Conservation (phyloP, 805 yeast species). For the Candida ortonii region DNA sequence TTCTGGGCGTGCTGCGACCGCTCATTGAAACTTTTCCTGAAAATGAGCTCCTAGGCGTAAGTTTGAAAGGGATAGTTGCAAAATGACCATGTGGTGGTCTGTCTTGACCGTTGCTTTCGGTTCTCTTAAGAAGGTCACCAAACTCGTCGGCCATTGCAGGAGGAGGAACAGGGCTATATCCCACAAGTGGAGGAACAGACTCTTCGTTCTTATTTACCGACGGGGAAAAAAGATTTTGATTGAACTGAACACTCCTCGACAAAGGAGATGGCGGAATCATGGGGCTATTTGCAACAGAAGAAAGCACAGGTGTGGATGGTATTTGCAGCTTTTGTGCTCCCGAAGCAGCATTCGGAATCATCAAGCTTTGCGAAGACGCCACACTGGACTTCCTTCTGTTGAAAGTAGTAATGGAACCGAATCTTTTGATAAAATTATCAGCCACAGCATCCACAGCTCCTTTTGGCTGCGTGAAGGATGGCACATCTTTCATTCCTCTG, state of each 20-base stretch:
- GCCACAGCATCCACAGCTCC: constrained; percentile 50
- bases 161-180: constrained; percentile 20
- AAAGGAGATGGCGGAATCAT: constrained; percentile 5
- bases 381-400: constrained; percentile 25
- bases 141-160: constrained; percentile 9
- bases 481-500: constrained; percentile 17
- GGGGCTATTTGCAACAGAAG: constrained; percentile 9
- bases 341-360: constrained; percentile 17
- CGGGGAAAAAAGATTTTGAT: constrained; percentile 14
- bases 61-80: constrained; percentile 18
- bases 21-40: constrained; percentile 8
- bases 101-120: constrained; percentile 6
- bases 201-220: no score
- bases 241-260: no score
- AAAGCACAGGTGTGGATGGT: no score
- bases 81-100: constrained; percentile 5
- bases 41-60: constrained; percentile 25
- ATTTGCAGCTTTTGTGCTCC: constrained; percentile 21
- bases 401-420: constrained; percentile 43
- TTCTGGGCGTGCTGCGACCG: constrained; percentile 15
- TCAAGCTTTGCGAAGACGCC: constrained; percentile 21
- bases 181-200: constrained; percentile 12
- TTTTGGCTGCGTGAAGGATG: constrained; percentile 34
- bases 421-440: constrained; percentile 44
- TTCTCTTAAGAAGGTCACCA: constrained; percentile 7